Evolutionary conservation across 2,329 filamentous ascomycete species (phyloP).

Genomic region (Venturia asperata): DNA sequence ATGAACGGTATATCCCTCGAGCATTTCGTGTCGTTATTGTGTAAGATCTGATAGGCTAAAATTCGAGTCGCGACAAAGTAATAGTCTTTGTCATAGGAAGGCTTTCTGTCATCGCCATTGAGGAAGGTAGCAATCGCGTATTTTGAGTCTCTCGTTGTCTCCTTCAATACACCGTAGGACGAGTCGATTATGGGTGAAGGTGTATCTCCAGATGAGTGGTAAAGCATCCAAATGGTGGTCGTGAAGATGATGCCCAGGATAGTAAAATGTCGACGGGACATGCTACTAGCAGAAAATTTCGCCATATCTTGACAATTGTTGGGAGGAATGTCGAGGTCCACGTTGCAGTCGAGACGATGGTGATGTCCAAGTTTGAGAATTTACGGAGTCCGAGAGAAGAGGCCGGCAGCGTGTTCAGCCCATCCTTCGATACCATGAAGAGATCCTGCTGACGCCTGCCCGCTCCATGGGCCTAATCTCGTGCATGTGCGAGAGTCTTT

Average conservation of each 20-base stretch:
- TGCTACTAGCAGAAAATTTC: not conserved
- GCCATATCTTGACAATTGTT: not conserved
- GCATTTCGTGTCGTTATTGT: conserved; percentile 14
- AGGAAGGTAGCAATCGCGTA: conserved; percentile 13
- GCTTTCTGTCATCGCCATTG: conserved; percentile 9
- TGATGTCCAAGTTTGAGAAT: not conserved
- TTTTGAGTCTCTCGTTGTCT: not conserved
- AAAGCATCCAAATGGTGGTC: not conserved
- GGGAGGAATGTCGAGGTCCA: not conserved
- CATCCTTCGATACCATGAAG: not conserved
- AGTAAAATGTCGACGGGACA: not conserved
- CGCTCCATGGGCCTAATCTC: not conserved
- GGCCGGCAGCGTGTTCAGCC: not conserved
- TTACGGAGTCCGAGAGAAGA: not conserved
- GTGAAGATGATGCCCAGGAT: conserved; percentile 2
- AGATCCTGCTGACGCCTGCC: not conserved
- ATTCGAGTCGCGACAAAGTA: conserved; percentile 20
- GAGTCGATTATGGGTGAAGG: not conserved
- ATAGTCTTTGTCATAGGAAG: conserved; percentile 12
- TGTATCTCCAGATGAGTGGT: not conserved
- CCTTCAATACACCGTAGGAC: not conserved
- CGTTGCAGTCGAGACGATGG: not conserved
- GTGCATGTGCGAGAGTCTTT: not conserved
- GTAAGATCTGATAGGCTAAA: conserved; percentile 20
- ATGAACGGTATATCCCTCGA: conserved; percentile 18